Conservation (phyloP, 768 basidiomycete species). For the Pisolithus albus region DNA sequence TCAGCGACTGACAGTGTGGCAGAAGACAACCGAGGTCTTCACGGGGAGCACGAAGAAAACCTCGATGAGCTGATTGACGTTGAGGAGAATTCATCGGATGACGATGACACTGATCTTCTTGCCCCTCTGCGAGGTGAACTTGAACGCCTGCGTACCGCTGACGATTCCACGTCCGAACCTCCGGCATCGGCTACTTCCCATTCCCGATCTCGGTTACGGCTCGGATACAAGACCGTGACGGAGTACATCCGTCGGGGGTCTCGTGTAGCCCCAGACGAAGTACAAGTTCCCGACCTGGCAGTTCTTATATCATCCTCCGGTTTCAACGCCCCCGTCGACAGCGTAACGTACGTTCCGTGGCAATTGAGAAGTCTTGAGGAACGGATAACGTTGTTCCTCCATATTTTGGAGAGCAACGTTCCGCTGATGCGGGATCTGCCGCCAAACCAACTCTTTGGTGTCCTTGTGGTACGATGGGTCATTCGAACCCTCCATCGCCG, state of each 20-base stretch:
- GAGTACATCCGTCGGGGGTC: slow-evolving; percentile 70
- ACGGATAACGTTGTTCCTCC: slow-evolving; percentile 50
- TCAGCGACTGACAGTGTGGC: no score
- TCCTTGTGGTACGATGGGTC: slow-evolving; percentile 60
- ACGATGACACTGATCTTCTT: slow-evolving; percentile 43
- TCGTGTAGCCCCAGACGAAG: slow-evolving; percentile 51
- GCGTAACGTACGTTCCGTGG: slow-evolving; percentile 34
- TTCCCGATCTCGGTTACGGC: slow-evolving; percentile 20
- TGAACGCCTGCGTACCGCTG: slow-evolving; percentile 46
- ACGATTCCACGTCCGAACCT: slow-evolving; percentile 23
- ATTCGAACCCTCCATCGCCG: slow-evolving; percentile 43
- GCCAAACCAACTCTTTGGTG: slow-evolving; percentile 40
- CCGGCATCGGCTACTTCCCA: slow-evolving; percentile 29
- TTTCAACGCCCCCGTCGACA: slow-evolving; percentile 16
- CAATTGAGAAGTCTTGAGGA: slow-evolving; percentile 43
- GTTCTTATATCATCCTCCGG: slow-evolving; percentile 39
- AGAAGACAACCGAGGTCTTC: slow-evolving; percentile 6
- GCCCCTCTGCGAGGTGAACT: slow-evolving; percentile 67
- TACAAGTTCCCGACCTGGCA: slow-evolving; percentile 44
- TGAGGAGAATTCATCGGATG: slow-evolving; percentile 50
- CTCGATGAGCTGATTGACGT: slow-evolving; percentile 64
- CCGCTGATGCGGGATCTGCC: slow-evolving; percentile 41
- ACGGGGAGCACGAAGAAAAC: slow-evolving; percentile 39
- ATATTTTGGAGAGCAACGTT: slow-evolving; percentile 49
- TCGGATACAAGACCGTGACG: slow-evolving; percentile 23